Evolutionary conservation across 164 flowering plant genomes (phyloP).

Genomic region (Macadamia tetraphylla): DNA sequence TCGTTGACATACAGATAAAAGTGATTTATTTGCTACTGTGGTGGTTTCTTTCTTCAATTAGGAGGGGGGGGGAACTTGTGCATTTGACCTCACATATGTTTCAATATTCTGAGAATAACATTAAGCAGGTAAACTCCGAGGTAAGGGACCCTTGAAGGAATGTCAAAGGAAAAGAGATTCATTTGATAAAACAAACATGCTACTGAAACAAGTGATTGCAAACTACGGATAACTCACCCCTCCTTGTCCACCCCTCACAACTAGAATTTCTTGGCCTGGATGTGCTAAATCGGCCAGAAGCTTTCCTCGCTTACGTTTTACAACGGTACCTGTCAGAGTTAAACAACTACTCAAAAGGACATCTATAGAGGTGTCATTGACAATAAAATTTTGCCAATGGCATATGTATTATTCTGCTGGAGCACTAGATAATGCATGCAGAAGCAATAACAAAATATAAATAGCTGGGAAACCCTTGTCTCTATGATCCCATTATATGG

Average conservation of each 20-base stretch:
- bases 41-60: too few relatives aligned
- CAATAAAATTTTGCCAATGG: background rate
- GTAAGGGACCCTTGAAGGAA: background rate
- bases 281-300: constrained; percentile 76
- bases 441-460: background rate
- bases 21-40: too few relatives aligned
- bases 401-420: background rate
- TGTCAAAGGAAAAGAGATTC: background rate
- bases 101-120: background rate
- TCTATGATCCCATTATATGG: background rate
- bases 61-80: too few relatives aligned
- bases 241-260: constrained; percentile 97
- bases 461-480: background rate
- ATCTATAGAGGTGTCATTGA: background rate
- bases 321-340: constrained; percentile 71
- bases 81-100: background rate
- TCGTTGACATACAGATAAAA: too few relatives aligned
- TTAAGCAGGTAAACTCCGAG: background rate
- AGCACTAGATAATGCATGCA: background rate
- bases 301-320: constrained; percentile 78
- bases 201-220: background rate
- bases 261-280: constrained; percentile 83
- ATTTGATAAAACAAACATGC: background rate
- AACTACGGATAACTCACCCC: constrained; percentile 52
- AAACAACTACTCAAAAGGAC: background rate